These are phyloP conservation scores for Lupinus albus DNA, from an alignment of 306 rosid genomes.

Conservation along the genomic window DNA sequence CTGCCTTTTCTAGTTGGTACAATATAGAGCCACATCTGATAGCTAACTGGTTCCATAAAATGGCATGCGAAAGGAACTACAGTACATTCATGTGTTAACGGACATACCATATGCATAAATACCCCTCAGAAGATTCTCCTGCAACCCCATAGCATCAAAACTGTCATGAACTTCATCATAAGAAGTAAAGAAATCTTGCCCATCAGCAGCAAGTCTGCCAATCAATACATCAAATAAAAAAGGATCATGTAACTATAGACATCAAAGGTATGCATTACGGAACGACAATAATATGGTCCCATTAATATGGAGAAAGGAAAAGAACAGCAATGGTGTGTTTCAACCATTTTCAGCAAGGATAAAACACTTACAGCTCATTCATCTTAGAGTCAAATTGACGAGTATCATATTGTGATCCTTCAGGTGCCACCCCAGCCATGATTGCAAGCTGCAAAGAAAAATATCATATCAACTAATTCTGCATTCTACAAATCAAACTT, in stretches of 20 bases:
- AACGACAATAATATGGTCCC: neutral
- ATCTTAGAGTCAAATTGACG: conserved; percentile 67
- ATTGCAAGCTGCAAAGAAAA: conserved; percentile 45
- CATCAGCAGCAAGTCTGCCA: conserved; percentile 56
- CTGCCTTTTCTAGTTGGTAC: neutral
- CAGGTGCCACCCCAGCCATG: conserved; percentile 71
- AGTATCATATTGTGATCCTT: conserved; percentile 69
- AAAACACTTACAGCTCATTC: conserved; percentile 63
- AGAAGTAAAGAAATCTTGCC: conserved; percentile 62
- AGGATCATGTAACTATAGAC: neutral
- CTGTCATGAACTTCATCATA: conserved; percentile 67
- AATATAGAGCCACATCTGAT: neutral
- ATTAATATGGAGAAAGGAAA: neutral
- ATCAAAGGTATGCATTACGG: neutral
- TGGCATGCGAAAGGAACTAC: neutral
- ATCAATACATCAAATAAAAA: conserved; percentile 36
- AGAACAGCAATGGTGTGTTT: neutral
- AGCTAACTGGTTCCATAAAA: neutral
- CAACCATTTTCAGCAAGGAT: neutral
- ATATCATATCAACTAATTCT: neutral
- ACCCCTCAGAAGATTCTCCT: conserved; percentile 69
- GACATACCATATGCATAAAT: conserved; percentile 69
- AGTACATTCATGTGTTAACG: neutral
- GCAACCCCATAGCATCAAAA: conserved; percentile 70
- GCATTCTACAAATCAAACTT: conserved; percentile 2